Evolutionary conservation across 2,329 filamentous ascomycete genomes (phyloP).

Genomic region (Botrytis aclada): DNA sequence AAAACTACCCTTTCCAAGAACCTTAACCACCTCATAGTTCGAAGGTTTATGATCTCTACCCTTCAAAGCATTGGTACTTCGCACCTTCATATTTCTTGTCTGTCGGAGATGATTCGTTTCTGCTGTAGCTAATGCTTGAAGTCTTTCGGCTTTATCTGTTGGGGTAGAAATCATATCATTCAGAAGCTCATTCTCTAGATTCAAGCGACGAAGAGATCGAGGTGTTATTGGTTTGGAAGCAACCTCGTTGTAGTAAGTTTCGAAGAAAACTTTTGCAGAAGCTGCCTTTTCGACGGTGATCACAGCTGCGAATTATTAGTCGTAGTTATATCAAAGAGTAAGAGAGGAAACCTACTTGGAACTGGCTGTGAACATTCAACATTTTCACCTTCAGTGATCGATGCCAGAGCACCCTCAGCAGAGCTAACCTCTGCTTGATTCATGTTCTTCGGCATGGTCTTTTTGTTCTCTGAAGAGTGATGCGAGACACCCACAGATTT

Average conservation of each 20-base stretch:
- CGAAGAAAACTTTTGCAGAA: conserved; percentile 80
- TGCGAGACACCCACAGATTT: conserved; percentile 32
- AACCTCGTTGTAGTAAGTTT: conserved; percentile 77
- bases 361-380: conserved; percentile 29
- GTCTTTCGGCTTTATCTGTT: conserved; percentile 52
- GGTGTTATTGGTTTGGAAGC: conserved; percentile 53
- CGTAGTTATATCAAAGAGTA: background rate
- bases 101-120: conserved; percentile 77
- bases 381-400: conserved; percentile 31
- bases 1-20: conserved; percentile 91
- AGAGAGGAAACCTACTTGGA: conserved; percentile 30
- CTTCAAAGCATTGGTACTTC: conserved; percentile 41
- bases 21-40: conserved; percentile 76
- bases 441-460: conserved; percentile 22
- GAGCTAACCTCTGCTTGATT: conserved; percentile 25
- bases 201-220: conserved; percentile 57
- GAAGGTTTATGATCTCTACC: conserved; percentile 51
- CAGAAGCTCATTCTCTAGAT: conserved; percentile 63
- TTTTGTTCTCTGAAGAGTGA: conserved; percentile 35
- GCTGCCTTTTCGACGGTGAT: conserved; percentile 73
- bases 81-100: conserved; percentile 65
- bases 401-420: conserved; percentile 30
- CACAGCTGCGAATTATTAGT: conserved; percentile 28
- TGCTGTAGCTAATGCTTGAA: conserved; percentile 58
- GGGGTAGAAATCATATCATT: conserved; percentile 39